Evolutionary conservation across 352 stramenopile genomes (phyloP), one percentile per base, ranked within the genome.

Genomic region (Pythium sukuiense): DNA sequence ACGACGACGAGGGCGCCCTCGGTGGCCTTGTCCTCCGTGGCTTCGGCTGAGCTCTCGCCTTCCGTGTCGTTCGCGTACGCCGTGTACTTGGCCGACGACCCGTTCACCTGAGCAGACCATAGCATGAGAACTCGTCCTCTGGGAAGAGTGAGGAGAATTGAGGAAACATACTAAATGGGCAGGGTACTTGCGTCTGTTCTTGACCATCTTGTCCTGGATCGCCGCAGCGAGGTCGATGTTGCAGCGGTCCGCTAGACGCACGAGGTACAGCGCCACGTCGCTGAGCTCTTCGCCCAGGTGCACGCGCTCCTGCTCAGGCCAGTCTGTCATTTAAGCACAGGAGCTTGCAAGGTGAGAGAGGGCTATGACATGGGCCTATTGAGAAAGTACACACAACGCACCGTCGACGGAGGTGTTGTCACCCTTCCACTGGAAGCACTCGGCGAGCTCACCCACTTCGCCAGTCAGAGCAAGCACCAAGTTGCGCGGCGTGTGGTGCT

Each of bases 241-340:
- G 64, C 93, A 97, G 48, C 83, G 81, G 70, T 97, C 81, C 33
- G 93, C 89, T 29, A 99, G 83, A n/a, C 92, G 88, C 14, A 99
- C 80, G 14, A 98, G 76, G 70, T 99, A 99, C 69, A 99, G 98
- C 20, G 96, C 71, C 56, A 99, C 95, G 77, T 99, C 97, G 26
- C 95, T 97, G 37, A 99, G 81, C 79, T 99, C 96, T 74, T 99
- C 93, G 37, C 89, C 93, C 9, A 98, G 62, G 61, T 98, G 93
- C 65, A 93, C 86, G 13, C 92, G 76, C 52, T 98, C 83, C 20
- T 89, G 77, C 1, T 79, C 55, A 6, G 73, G 80, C 83, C 76
- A 95, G 56, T 87, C 85, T 87, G 61, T 35, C 24, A 52, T 46
- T 39, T 13, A 27, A 49, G 4, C 20, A 53, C 12, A 54, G 3